Conservation (phyloP, 148 eudicot genomes). For the Rhododendron vialii region DNA sequence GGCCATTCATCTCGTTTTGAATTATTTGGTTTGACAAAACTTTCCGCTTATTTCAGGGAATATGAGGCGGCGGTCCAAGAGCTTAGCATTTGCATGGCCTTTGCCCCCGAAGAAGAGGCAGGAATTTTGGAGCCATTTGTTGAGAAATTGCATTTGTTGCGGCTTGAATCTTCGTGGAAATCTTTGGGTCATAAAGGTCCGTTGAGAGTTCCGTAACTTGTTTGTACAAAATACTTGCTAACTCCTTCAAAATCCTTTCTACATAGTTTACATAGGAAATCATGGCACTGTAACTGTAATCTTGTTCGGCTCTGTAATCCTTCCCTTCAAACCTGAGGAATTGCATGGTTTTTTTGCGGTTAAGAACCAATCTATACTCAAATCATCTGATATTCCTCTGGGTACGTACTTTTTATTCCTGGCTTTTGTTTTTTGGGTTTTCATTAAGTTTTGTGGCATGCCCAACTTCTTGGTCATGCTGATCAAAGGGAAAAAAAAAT, state of each 20-base stretch:
- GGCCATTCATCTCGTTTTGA: not conserved
- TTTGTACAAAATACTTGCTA: conserved; percentile 3
- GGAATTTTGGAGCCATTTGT: conserved; percentile 76
- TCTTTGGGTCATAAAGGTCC: conserved; percentile 56
- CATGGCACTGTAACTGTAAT: not conserved
- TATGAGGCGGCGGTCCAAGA: conserved; percentile 80
- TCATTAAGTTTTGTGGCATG: not conserved
- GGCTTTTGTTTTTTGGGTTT: not conserved
- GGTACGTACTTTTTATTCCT: not conserved
- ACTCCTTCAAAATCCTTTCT: not conserved
- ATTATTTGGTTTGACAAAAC: not conserved
- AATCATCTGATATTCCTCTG: not conserved
- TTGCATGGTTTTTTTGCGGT: not conserved
- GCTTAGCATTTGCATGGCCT: conserved; percentile 96
- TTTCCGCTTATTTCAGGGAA: conserved; percentile 40
- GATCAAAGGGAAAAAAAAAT: not conserved
- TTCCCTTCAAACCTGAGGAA: not conserved
- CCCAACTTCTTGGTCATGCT: not conserved
- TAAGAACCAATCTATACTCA: not conserved
- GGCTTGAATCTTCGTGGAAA: conserved; percentile 75
- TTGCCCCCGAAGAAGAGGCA: conserved; percentile 95
- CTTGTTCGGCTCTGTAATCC: not conserved
- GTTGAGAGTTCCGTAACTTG: conserved; percentile 34
- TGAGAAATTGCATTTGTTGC: conserved; percentile 72
- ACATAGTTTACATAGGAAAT: not conserved